A percentile compares a stretch with the other conserved stretches of the same genome.
These are phyloP conservation scores for Verticillium klebahnii DNA, from an alignment of 2,329 filamentous ascomycete genomes.

Conservation along the genomic window DNA sequence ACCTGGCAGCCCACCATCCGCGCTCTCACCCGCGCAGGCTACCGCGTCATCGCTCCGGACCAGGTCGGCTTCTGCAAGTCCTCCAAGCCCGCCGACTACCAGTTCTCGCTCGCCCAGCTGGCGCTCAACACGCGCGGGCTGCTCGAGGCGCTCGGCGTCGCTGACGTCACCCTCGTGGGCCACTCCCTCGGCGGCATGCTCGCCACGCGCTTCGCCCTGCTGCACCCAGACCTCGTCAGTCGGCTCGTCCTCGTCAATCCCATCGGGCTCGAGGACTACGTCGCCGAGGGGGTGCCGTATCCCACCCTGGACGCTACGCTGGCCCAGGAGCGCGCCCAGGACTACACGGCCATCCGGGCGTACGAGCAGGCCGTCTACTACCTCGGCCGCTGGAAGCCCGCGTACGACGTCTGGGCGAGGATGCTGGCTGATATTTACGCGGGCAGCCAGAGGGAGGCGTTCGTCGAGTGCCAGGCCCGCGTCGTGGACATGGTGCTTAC, in stretches of 20 bases:
- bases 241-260: conserved; percentile 46
- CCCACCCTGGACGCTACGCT: conserved; percentile 33
- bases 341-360: conserved; percentile 35
- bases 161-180: conserved; percentile 77
- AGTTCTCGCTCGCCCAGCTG: conserved; percentile 48
- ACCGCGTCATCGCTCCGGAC: conserved; percentile 48
- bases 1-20: conserved; percentile 47
- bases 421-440: conserved; percentile 50
- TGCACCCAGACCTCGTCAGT: conserved; percentile 38
- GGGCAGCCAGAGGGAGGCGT: conserved; percentile 34
- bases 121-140: conserved; percentile 46
- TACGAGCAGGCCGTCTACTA: conserved; percentile 47
- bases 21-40: conserved; percentile 35
- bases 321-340: conserved; percentile 31
- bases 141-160: conserved; percentile 42
- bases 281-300: conserved; percentile 42
- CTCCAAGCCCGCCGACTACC: conserved; percentile 43
- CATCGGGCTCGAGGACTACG: conserved; percentile 51
- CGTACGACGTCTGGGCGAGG: conserved; percentile 50
- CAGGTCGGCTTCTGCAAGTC: conserved; percentile 56
- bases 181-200: conserved; percentile 89
- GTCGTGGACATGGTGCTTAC: conserved; percentile 52
- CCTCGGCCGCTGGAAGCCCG: conserved; percentile 38
- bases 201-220: conserved; percentile 48
- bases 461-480: conserved; percentile 42